Evolutionary conservation across 768 basidiomycete species (phyloP).

Genomic region (Krasilnikovozyma curviuscula): DNA sequence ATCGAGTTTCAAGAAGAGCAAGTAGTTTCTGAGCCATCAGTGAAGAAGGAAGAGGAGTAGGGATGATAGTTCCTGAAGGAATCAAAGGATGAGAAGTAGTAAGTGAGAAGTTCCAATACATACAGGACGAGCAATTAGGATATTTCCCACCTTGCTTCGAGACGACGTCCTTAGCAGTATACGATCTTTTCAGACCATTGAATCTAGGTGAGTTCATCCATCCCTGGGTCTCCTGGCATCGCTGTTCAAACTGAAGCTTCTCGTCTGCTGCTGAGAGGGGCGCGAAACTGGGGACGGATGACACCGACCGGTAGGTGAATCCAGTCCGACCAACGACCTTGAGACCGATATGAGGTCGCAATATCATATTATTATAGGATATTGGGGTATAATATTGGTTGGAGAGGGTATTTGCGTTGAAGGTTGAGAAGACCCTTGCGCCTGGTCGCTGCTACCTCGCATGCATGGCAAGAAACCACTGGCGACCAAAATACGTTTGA

Average conservation of each 20-base stretch:
- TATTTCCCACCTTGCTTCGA: conserved; percentile 60
- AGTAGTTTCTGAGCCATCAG: conserved; percentile 76
- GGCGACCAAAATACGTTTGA: too few relatives aligned
- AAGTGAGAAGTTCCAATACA: not conserved
- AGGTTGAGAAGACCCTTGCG: too few relatives aligned
- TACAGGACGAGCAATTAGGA: not conserved
- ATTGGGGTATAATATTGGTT: too few relatives aligned
- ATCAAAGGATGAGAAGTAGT: not conserved
- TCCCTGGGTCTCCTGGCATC: conserved; percentile 42
- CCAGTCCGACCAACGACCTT: too few relatives aligned
- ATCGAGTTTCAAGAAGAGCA: conserved; percentile 42
- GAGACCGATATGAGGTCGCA: too few relatives aligned
- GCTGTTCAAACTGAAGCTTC: conserved; percentile 38
- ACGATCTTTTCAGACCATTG: conserved; percentile 50
- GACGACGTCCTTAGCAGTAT: conserved; percentile 57
- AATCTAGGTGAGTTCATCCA: conserved; percentile 69
- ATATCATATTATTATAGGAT: too few relatives aligned
- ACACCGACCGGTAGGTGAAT: too few relatives aligned
- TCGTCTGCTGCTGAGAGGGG: conserved; percentile 44
- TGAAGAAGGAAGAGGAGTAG: conserved; percentile 53
- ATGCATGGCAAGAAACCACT: too few relatives aligned
- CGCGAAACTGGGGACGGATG: too few relatives aligned
- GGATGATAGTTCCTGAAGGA: conserved; percentile 36
- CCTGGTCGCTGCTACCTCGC: too few relatives aligned
- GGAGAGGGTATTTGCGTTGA: too few relatives aligned